A percentile compares a stretch with the other conserved stretches of the same genome.
phyloP scores from a whole-genome alignment of 805 yeast species.

The Ogataea paradorogensis region DNA sequence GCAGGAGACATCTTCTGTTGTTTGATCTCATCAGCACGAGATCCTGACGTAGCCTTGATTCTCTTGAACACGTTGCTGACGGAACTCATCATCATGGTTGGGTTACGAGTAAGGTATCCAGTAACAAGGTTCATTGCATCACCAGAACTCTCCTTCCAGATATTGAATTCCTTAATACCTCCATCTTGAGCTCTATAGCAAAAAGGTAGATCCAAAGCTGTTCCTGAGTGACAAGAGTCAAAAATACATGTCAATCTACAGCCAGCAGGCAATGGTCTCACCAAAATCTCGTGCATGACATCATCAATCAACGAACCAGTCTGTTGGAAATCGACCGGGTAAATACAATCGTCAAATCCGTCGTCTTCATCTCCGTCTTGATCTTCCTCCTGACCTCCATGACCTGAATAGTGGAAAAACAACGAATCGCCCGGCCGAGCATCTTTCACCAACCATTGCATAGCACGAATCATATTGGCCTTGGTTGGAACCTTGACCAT shows the following conservation, averaged over 20 bases:
- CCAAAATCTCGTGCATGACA: slow-evolving; percentile 67
- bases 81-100: slow-evolving; percentile 39
- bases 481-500: slow-evolving; percentile 55
- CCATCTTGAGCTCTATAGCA: slow-evolving; percentile 76
- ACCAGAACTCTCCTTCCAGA: slow-evolving; percentile 70
- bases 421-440: slow-evolving; percentile 77
- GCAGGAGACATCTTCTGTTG: slow-evolving; percentile 68
- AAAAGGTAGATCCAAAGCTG: slow-evolving; percentile 77
- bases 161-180: slow-evolving; percentile 73
- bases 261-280: slow-evolving; percentile 66
- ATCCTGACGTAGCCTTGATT: slow-evolving; percentile 31
- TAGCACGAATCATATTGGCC: slow-evolving; percentile 69
- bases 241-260: slow-evolving; percentile 75
- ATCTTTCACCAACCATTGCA: slow-evolving; percentile 74
- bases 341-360: slow-evolving; percentile 37
- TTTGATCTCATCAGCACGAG: slow-evolving; percentile 39
- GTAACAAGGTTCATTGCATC: slow-evolving; percentile 59
- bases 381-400: slow-evolving; percentile 75
- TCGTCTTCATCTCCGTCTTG: slow-evolving; percentile 37
- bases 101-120: slow-evolving; percentile 61
- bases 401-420: slow-evolving; percentile 84
- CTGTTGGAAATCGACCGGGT: slow-evolving; percentile 47
- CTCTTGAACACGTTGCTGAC: slow-evolving; percentile 36
- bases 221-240: slow-evolving; percentile 86
- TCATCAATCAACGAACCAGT: slow-evolving; percentile 74